Base-by-base conservation (phyloP, 1,284 basidiomycete species). In the Phaffia rhodozyma region DNA sequence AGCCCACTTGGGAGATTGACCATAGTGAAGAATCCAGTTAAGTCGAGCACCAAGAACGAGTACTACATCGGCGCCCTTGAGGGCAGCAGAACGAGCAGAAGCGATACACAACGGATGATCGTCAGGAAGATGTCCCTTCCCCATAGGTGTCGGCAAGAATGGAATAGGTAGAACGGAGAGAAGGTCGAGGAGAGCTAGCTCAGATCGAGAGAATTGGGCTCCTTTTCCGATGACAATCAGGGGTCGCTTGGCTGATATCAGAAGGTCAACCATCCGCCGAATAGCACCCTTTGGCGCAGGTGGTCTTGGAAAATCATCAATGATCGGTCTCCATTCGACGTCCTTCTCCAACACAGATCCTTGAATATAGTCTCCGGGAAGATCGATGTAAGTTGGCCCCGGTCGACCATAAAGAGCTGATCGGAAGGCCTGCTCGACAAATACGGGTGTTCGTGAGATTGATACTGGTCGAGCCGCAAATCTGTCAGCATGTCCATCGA, bases 21-120 rank as follows among this genome's bases (percentile, higher is more conserved):
- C 68, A 51, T 69, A 69, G 47, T 69, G 68, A 1, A 69, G 61
- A 13, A 69, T 67, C 68, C 68, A 69, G 55, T 69, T 69, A 11
- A 69, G 60, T 23, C 68, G 60, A 21, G 68, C 68, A 16, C 68
- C 68, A 18, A 68, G 55, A 9, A 67, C 63, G 30, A 69, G 67
- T 5, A 69, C 68, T 7, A 69, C 67, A 60, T 69, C 68, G 29
- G 68, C 66, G 23, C 56, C 47, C 11, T 60, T 58, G 25, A 69
- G 57, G n/a, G 68, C 68, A 2, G 66, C 62, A 4, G 68, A 69
- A 1, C 68, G 67, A 25, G 68, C 68, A 16, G 68, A 65, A 29
- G 65, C 61, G 52, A 69, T 67, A 32, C 66, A 69, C 2, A 67
- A 58, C 5, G 67, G 67, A 25, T 69, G 67, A 3, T 58, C 55